Evolutionary conservation across 2,329 filamentous ascomycete genomes (phyloP).

Genomic region (Cladosporium sp.): DNA sequence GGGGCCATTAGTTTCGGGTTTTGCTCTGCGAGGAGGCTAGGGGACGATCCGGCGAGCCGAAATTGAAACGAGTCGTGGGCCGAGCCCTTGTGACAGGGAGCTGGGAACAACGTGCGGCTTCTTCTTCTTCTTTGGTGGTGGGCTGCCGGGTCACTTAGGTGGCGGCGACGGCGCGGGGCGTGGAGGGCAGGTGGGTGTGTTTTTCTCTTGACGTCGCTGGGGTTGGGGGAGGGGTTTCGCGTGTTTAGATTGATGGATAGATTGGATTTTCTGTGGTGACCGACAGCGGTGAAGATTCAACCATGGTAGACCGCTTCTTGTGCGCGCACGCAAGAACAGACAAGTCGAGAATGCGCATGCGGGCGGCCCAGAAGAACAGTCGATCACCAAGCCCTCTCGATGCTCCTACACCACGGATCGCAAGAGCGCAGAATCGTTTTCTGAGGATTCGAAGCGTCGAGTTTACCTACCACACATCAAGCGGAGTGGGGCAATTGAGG

Average conservation of each 20-base stretch:
- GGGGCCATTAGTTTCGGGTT: constrained; percentile 9
- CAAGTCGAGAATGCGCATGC: too few species aligned
- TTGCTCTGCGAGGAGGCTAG: constrained; percentile 5
- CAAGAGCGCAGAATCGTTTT: constrained; percentile 3
- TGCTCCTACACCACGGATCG: background rate
- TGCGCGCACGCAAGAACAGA: background rate
- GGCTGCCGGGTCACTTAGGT: background rate
- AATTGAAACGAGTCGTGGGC: constrained; percentile 2
- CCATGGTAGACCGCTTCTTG: constrained; percentile 5
- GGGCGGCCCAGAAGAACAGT: too few species aligned
- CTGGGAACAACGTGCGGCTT: constrained; percentile 6
- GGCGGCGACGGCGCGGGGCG: constrained; percentile 7
- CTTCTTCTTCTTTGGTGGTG: background rate
- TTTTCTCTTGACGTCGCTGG: background rate
- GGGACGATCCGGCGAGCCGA: constrained; percentile 12
- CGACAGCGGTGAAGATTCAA: background rate
- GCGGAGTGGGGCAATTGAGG: constrained; percentile 7
- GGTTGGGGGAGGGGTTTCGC: background rate
- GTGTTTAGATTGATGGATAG: constrained; percentile 2
- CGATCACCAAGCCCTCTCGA: background rate
- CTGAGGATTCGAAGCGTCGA: constrained; percentile 11
- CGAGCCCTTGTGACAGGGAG: constrained; percentile 12
- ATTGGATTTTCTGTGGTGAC: background rate
- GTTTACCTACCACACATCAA: background rate
- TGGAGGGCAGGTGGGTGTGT: background rate